Evolutionary conservation across 352 stramenopile genomes (phyloP), one percentile per base, ranked within the genome.

Genomic region (Bremia lactucae): DNA sequence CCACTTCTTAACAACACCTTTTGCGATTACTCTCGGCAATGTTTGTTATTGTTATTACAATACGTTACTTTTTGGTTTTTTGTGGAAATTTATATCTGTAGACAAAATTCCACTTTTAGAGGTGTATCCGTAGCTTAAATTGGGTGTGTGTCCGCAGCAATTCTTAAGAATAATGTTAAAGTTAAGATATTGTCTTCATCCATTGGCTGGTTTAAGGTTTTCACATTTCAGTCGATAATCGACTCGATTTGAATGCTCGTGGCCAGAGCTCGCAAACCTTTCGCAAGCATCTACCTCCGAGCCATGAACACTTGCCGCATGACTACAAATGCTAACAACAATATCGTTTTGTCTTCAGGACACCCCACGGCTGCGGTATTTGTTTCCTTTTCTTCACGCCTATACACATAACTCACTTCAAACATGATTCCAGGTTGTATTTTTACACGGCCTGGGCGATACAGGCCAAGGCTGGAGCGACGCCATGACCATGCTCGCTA

Each of bases 361-460:
- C 54, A 62, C 4, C 57, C 62, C 19, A 65, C 62, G 14, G 62
- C 57, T 14, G 50, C 38, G n/a, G 62, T 68, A 9, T 41, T 36
- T 38, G 5, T 22, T 10, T 7, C 15, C 15, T 11, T 3, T 19
- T 2, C 31, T 18, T n/a, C 2, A 3, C 20, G 13, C 3, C 9
- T 11, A 0, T 5, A 13, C 6, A 21, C 15, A 22, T 16, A 23
- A 16, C n/a, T 13, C 1, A 23, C 31, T 23, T 7, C 15, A 37
- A 37, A 5, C 6, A 22, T 19, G 21, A 33, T 13, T 31, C 16
- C 36, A 76, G 55, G 62, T 94, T 8, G 46, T 92, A 13, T 90
- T 91, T 33, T 47, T 83, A 31, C 92, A 98, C 40, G 94, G 94
- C 3, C 60, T 97, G 2, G 94, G 94, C 3, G 94, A 97, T 61